These are phyloP conservation scores for Ustilago hordei DNA, from an alignment of 1,284 basidiomycete species.

Conservation along the genomic window DNA sequence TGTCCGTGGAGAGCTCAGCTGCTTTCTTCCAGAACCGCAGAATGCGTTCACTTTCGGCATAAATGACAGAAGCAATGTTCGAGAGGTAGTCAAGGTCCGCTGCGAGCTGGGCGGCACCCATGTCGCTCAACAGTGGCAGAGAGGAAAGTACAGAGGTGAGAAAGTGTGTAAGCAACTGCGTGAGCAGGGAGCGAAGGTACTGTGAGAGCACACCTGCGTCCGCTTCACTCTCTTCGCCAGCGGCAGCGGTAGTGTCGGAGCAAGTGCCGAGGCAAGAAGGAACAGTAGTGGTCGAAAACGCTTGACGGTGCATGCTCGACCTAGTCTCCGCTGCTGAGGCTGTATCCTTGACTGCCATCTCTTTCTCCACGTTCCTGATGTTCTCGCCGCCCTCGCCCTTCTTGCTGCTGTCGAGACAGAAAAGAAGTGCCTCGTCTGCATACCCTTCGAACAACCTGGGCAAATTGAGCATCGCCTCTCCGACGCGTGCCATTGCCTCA, in stretches of 20 bases:
- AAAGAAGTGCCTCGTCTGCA: conserved; percentile 86
- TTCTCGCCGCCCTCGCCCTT: conserved; percentile 70
- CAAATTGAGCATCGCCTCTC: conserved; percentile 91
- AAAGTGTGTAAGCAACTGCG: conserved; percentile 74
- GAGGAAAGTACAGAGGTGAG: conserved; percentile 71
- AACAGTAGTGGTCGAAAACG: conserved; percentile 33
- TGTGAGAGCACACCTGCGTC: conserved; percentile 76
- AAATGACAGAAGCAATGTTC: conserved; percentile 89
- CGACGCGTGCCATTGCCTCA: conserved; percentile 85
- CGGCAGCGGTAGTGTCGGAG: conserved; percentile 36
- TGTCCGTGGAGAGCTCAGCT: conserved; percentile 20
- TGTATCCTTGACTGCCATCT: not conserved
- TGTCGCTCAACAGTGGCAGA: conserved; percentile 73
- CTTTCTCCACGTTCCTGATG: conserved; percentile 66
- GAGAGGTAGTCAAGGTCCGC: conserved; percentile 88
- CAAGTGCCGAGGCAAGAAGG: conserved; percentile 70
- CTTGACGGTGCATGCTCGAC: conserved; percentile 43
- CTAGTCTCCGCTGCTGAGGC: conserved; percentile 12
- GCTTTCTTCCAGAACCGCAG: conserved; percentile 36
- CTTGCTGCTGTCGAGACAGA: conserved; percentile 69
- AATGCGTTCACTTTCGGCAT: conserved; percentile 21
- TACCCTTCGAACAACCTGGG: conserved; percentile 94
- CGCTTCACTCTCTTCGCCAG: conserved; percentile 47
- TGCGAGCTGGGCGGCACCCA: conserved; percentile 84
- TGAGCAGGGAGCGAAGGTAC: conserved; percentile 80